Evolutionary conservation across 768 basidiomycete species (phyloP).

Genomic region (Dictyophora rubrovolvata): DNA sequence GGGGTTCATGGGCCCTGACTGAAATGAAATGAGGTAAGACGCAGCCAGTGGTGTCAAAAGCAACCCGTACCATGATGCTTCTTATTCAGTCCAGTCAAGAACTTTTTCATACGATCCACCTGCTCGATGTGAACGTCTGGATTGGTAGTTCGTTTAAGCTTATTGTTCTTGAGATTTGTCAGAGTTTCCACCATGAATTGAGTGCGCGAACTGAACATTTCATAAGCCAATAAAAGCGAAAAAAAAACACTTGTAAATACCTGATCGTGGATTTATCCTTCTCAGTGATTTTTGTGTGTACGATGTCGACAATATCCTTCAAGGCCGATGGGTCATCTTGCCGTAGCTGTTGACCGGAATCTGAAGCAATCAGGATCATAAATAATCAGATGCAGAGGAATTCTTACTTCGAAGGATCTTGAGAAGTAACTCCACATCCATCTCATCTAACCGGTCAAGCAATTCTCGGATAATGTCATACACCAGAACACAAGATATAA

Average conservation of each 20-base stretch:
- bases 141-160: slow-evolving; percentile 50
- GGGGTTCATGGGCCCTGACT: slow-evolving; percentile 79
- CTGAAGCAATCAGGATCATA: slow-evolving; percentile 28
- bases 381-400: slow-evolving; percentile 2
- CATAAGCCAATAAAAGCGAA: not conserved
- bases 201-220: slow-evolving; percentile 61
- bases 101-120: slow-evolving; percentile 82
- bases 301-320: slow-evolving; percentile 80
- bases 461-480: slow-evolving; percentile 83
- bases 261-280: slow-evolving; percentile 37
- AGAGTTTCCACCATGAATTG: slow-evolving; percentile 95
- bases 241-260: slow-evolving; percentile 24
- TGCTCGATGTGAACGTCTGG: slow-evolving; percentile 68
- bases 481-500: slow-evolving; percentile 78
- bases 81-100: slow-evolving; percentile 64
- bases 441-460: slow-evolving; percentile 58
- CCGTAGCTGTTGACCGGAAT: slow-evolving; percentile 84
- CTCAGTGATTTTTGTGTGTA: slow-evolving; percentile 58
- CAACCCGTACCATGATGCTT: slow-evolving; percentile 53
- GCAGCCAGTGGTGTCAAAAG: not conserved
- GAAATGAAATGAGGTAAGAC: slow-evolving; percentile 5
- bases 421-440: slow-evolving; percentile 76
- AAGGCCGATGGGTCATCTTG: slow-evolving; percentile 87
- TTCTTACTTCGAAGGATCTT: slow-evolving; percentile 71
- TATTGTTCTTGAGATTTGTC: slow-evolving; percentile 87